phyloP scores from a whole-genome alignment of 306 rosid genomes.

The Phaseolus lunatus region DNA sequence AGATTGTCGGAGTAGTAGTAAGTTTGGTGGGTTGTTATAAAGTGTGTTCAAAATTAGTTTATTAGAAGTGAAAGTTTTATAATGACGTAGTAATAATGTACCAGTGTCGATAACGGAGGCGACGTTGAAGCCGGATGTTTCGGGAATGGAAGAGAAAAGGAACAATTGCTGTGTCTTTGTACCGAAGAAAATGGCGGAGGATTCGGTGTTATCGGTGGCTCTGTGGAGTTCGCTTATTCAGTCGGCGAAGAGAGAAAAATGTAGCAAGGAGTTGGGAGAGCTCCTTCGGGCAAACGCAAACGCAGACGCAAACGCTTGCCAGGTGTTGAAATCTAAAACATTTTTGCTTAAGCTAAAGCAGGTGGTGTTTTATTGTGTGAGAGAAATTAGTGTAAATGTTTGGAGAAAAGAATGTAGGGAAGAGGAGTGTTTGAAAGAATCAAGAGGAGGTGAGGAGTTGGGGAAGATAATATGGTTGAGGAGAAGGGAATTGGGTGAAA shows the following conservation, averaged over 20 bases:
- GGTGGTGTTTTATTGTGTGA: conserved; percentile 72
- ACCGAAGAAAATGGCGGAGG: conserved; percentile 62
- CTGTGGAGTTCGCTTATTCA: conserved; percentile 59
- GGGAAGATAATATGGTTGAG: conserved; percentile 60
- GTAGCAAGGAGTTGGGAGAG: conserved; percentile 45
- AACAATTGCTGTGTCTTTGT: conserved; percentile 37
- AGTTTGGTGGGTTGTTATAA: background rate
- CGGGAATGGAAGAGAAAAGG: conserved; percentile 41
- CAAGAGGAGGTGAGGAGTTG: conserved; percentile 57
- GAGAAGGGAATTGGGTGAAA: conserved; percentile 36
- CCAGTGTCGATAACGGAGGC: conserved; percentile 39
- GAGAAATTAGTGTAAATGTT: conserved; percentile 57
- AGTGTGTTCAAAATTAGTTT: background rate
- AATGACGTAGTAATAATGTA: background rate
- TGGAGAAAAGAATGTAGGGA: conserved; percentile 38
- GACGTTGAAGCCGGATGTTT: conserved; percentile 45
- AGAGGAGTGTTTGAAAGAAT: conserved; percentile 6
- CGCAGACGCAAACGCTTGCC: conserved; percentile 49
- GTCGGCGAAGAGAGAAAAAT: conserved; percentile 47
- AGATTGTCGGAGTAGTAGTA: conserved; percentile 18
- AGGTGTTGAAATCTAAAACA: conserved; percentile 58
- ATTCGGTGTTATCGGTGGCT: conserved; percentile 63
- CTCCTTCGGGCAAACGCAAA: conserved; percentile 49
- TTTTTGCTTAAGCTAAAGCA: conserved; percentile 64
- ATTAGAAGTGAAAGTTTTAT: background rate